phyloP scores from a whole-genome alignment of 1,284 basidiomycete genomes.

The Puccinia hordei region DNA sequence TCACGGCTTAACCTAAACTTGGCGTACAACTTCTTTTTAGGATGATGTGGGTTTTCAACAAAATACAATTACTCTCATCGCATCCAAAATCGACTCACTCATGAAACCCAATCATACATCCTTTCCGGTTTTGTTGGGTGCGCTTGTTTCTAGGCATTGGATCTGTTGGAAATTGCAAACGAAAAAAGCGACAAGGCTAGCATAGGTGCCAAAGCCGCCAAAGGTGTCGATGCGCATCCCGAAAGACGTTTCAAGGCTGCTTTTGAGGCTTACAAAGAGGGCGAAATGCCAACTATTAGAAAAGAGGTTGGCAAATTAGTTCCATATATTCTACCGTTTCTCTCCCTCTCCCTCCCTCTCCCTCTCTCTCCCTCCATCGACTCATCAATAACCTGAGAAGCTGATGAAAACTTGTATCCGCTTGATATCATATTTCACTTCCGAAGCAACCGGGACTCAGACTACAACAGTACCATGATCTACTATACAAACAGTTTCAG shows the following conservation, averaged over 20 bases:
- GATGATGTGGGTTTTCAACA: constrained; percentile 19
- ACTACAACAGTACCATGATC: constrained; percentile 58
- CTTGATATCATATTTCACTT: background rate
- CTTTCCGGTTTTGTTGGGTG: background rate
- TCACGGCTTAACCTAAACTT: background rate
- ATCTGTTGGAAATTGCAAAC: constrained; percentile 57
- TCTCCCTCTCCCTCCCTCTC: background rate
- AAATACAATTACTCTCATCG: background rate
- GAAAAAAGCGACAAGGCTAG: constrained; percentile 57
- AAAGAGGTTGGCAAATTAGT: constrained; percentile 30
- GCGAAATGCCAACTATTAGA: constrained; percentile 29
- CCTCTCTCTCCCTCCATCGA: background rate
- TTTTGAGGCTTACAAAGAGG: constrained; percentile 49
- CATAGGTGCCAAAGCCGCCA: constrained; percentile 57
- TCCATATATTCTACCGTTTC: background rate
- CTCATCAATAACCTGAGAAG: background rate
- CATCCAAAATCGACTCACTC: background rate
- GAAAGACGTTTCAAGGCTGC: constrained; percentile 58
- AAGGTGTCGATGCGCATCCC: constrained; percentile 58
- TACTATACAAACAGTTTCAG: constrained; percentile 59
- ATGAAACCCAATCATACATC: too few species aligned
- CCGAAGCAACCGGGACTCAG: constrained; percentile 57
- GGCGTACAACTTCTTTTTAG: background rate
- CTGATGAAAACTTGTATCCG: background rate
- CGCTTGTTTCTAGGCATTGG: constrained; percentile 54